Percentiles rank a stretch among this genome's conserved stretches.
These are phyloP conservation scores for Penicillium brasilianum DNA, from an alignment of 2,329 filamentous ascomycete species.

Conservation along the genomic window DNA sequence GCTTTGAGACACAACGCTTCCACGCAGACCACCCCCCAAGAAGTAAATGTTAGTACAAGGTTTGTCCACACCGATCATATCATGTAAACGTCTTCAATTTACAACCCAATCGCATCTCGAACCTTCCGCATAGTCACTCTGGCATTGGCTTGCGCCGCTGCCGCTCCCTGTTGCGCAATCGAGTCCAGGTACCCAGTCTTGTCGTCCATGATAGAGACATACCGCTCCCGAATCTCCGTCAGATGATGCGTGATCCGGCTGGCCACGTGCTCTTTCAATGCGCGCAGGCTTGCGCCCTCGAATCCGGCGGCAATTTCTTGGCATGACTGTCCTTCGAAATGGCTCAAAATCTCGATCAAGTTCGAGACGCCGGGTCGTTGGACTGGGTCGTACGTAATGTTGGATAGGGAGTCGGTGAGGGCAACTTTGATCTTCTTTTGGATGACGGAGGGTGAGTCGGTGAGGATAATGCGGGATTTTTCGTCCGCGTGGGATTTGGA, in stretches of 20 bases:
- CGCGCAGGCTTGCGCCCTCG: conserved; percentile 55
- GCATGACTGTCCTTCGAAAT: conserved; percentile 60
- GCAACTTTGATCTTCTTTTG: conserved; percentile 71
- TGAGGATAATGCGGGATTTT: conserved; percentile 81
- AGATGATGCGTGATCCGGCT: conserved; percentile 46
- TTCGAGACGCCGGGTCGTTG: conserved; percentile 84
- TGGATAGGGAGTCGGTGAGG: conserved; percentile 72
- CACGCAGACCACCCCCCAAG: not conserved
- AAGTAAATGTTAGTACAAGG: not conserved
- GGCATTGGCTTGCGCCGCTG: conserved; percentile 39
- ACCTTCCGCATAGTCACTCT: conserved; percentile 40
- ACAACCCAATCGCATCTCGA: conserved; percentile 41
- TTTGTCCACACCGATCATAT: not conserved
- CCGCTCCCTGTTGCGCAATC: conserved; percentile 39
- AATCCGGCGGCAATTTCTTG: conserved; percentile 56
- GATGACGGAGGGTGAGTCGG: conserved; percentile 69
- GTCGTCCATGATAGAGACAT: conserved; percentile 37
- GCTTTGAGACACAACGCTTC: not conserved
- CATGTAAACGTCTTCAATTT: not conserved
- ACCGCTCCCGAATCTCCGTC: conserved; percentile 42
- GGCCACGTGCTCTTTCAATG: conserved; percentile 69
- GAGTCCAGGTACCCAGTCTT: conserved; percentile 36
- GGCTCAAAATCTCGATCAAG: conserved; percentile 77
- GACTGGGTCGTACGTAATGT: conserved; percentile 74
- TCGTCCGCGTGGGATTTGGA: conserved; percentile 80